Base-by-base conservation (phyloP, 2,329 filamentous ascomycete species). In the Colletotrichum simmondsii region DNA sequence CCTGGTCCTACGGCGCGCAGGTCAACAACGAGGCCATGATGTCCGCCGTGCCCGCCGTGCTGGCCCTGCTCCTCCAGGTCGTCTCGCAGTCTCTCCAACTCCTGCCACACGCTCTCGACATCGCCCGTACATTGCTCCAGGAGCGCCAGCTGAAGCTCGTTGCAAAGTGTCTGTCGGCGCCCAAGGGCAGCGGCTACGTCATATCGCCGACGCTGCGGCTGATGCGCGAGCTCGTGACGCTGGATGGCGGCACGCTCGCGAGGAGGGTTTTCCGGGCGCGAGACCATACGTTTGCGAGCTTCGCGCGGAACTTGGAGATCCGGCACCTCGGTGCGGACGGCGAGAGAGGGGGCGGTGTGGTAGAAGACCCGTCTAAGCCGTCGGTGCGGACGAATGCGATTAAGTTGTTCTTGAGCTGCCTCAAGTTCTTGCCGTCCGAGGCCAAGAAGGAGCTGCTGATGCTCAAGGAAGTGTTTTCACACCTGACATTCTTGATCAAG, bases 151-250 rank as follows among this genome's bases (percentile, higher is more conserved):
- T 95, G 75, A 94, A 95, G 77, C 89, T 97, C 3, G 84, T 98
- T 28, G 92, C 94, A 37, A 92, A 92, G 72, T 95, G 94, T 72
- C 84, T 98, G 22, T 92, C 94, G 4, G 91, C 94, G 0, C 92
- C 94, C 28, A 95, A 95, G 81, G 89, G 91, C 60, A 98, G 97
- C 79, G 95, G 95, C 52, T 95, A 94, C 81, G 86, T 98, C 71
- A 95, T 98, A 73, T 97, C 95, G 3, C 96, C 97, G 1, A 95
- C 94, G 28, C 85, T 99, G 71, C 92, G 96, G 69, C 85, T 99
- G 64, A 88, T 99, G 72, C 94, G 92, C 64, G 96, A 99, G 83
- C 88, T 95, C n/a, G 90, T 94, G 19, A 91, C 88, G 67, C 93
- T 98, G 75, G 95, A 98, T 81, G 95, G 95, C 19, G 97, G 97